Evolutionary conservation across 257 asterid genomes (phyloP).

Genomic region (Catharanthus roseus): DNA sequence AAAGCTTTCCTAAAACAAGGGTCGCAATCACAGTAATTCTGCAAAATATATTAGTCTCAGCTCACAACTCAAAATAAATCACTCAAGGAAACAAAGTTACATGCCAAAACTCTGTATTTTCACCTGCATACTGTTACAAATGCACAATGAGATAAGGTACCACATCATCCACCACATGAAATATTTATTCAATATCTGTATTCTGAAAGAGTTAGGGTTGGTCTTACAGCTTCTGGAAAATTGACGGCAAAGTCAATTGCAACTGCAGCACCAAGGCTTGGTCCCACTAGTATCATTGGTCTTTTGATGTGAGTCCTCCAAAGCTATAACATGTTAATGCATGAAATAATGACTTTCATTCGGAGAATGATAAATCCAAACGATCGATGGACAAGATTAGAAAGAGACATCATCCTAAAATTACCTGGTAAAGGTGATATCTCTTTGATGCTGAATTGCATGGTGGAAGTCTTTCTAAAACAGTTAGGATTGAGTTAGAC

Average conservation of each 20-base stretch:
- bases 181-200: neutral
- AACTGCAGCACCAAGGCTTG: conserved; percentile 89
- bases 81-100: neutral
- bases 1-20: neutral
- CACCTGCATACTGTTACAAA: neutral
- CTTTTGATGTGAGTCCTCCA: conserved; percentile 72
- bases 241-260: conserved; percentile 75
- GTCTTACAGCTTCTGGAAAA: conserved; percentile 77
- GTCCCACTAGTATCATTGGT: conserved; percentile 77
- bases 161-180: neutral
- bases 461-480: conserved; percentile 52
- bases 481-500: conserved; percentile 8
- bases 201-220: neutral
- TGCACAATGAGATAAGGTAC: neutral
- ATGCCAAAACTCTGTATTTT: neutral
- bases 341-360: too few species aligned
- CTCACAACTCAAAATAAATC: neutral
- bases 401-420: neutral
- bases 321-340: conserved; percentile 27
- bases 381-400: neutral
- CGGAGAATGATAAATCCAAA: neutral
- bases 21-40: neutral
- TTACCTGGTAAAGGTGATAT: conserved; percentile 52
- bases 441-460: conserved; percentile 70
- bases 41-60: neutral